Evolutionary conservation across 805 yeast genomes (phyloP).

Genomic region (Clavispora vitiphila): DNA sequence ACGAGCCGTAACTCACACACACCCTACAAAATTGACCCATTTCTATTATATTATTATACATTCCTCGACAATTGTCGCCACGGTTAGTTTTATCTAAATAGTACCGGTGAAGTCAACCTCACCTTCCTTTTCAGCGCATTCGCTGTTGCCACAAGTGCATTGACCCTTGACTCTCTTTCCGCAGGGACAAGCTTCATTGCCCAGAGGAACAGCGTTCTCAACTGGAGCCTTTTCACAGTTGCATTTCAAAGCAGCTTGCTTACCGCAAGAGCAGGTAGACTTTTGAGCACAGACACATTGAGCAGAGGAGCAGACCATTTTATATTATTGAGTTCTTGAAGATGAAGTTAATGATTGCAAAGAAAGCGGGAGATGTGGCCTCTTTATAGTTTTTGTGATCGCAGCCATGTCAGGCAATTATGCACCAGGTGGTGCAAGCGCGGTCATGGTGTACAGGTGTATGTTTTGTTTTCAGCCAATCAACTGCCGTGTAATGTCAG

Average conservation of each 20-base stretch:
- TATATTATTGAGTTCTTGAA: not conserved
- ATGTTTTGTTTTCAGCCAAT: not conserved
- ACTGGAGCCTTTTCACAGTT: constrained; percentile 46
- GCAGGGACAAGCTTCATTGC: constrained; percentile 50
- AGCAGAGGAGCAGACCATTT: constrained; percentile 28
- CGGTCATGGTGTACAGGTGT: constrained; percentile 2
- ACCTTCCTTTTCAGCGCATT: constrained; percentile 44
- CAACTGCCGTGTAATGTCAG: not conserved
- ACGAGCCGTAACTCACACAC: no score
- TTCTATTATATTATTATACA: not conserved
- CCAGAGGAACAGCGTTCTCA: constrained; percentile 46
- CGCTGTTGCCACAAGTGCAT: constrained; percentile 52
- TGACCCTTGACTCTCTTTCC: constrained; percentile 50
- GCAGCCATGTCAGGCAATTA: constrained; percentile 1
- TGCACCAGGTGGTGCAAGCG: not conserved
- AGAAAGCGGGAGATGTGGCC: not conserved
- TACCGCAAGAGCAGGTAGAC: constrained; percentile 62
- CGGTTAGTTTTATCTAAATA: not conserved
- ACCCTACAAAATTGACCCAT: no score
- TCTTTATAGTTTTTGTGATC: not conserved
- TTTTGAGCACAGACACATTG: constrained; percentile 56
- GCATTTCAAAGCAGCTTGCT: constrained; percentile 55
- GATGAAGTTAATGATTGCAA: not conserved
- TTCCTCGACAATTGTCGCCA: not conserved
- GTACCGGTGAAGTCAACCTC: constrained; percentile 50